These are phyloP conservation scores for Sporothrix sp. DNA, from an alignment of 2,329 filamentous ascomycete genomes.

Conservation along the genomic window DNA sequence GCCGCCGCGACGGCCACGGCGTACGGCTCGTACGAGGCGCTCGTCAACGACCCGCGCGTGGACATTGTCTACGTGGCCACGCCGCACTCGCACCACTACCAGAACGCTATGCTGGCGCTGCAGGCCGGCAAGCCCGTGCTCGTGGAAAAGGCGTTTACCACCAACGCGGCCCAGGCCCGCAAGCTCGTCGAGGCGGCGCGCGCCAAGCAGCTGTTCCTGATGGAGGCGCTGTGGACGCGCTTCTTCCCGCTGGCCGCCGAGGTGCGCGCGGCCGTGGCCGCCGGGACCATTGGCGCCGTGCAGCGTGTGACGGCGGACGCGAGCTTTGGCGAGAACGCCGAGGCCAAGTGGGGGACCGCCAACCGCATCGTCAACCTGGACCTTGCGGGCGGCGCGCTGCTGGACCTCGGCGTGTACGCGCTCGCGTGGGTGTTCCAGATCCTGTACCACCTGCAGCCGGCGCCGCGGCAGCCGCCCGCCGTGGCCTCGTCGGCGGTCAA, in stretches of 20 bases:
- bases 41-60: constrained; percentile 67
- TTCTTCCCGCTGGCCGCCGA: constrained; percentile 77
- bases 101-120: constrained; percentile 76
- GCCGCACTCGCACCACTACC: constrained; percentile 86
- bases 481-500: constrained; percentile 61
- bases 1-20: constrained; percentile 56
- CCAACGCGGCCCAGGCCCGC: constrained; percentile 66
- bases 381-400: constrained; percentile 69
- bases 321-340: constrained; percentile 47
- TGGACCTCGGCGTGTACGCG: constrained; percentile 81
- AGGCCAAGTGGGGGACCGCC: constrained; percentile 26
- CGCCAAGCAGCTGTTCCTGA: constrained; percentile 63
- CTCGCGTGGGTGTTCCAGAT: constrained; percentile 86
- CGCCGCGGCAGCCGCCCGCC: constrained; percentile 42
- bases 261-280: constrained; percentile 53
- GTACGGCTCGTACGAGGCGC: constrained; percentile 73
- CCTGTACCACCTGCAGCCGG: constrained; percentile 67
- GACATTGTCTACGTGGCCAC: constrained; percentile 86
- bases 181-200: constrained; percentile 61
- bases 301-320: constrained; percentile 51
- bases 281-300: constrained; percentile 48
- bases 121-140: constrained; percentile 67
- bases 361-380: constrained; percentile 75
- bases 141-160: constrained; percentile 84
- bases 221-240: constrained; percentile 85